Evolutionary conservation across 805 yeast species (phyloP).

Genomic region (Yarrowia sp.): DNA sequence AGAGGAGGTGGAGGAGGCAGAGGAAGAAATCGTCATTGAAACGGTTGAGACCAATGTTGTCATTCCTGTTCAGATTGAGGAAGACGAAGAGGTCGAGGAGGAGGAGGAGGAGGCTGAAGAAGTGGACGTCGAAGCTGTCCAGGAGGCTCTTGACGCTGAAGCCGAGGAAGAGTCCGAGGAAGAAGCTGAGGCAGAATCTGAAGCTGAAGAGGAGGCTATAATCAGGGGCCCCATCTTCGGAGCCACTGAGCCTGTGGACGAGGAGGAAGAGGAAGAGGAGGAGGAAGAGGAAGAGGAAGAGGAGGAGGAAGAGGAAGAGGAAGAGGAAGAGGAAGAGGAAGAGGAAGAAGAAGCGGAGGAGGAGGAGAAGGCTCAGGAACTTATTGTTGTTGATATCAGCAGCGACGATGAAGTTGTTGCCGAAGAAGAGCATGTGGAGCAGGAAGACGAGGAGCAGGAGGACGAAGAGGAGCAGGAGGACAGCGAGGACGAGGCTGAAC

Average conservation of each 20-base stretch:
- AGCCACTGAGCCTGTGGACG: not conserved
- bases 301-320: not conserved
- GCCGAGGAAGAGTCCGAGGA: not conserved
- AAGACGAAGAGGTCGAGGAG: not conserved
- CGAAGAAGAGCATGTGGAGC: not conserved
- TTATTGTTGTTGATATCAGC: constrained; percentile 3
- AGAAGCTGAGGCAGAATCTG: not conserved
- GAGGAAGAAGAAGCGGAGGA: not conserved
- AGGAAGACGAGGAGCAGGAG: not conserved
- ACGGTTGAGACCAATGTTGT: too few relatives aligned
- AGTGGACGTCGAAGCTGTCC: not conserved
- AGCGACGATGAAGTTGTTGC: not conserved
- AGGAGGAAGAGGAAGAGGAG: constrained; percentile 3
- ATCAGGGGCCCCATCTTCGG: not conserved
- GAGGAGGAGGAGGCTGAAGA: not conserved
- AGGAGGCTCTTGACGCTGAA: not conserved
- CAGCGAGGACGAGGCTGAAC: too few relatives aligned
- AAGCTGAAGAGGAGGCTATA: not conserved
- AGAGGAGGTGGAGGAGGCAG: too few relatives aligned
- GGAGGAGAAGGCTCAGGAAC: too few relatives aligned
- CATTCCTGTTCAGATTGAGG: too few relatives aligned
- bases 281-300: not conserved
- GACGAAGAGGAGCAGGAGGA: too few relatives aligned
- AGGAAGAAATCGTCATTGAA: too few relatives aligned
- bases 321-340: not conserved